Percentiles rank a stretch among this genome's conserved stretches.
Conservation (phyloP, 495 filamentous ascomycete genomes). For the Penicillium pancosmium region DNA sequence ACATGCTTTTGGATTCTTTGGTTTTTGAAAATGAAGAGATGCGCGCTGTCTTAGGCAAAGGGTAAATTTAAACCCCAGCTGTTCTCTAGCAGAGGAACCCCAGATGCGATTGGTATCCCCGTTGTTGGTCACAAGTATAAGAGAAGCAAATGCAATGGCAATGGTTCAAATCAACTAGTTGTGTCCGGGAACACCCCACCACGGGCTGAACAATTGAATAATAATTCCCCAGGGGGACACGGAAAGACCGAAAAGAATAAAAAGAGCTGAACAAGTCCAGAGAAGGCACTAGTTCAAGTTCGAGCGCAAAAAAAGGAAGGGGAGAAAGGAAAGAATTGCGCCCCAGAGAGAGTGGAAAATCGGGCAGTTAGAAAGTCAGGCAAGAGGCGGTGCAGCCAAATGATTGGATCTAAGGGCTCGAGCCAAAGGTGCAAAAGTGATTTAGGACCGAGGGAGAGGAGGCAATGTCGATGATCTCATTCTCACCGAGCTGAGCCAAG, state of each 20-base stretch:
- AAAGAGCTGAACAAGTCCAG: constrained; percentile 7
- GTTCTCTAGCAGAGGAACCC: no score
- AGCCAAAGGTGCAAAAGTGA: constrained; percentile 9
- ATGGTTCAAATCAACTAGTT: not conserved
- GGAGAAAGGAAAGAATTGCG: constrained; percentile 15
- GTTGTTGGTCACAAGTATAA: not conserved
- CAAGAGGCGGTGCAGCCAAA: constrained; percentile 20
- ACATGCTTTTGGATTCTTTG: constrained; percentile 27
- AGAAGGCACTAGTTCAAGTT: constrained; percentile 9
- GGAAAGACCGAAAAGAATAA: constrained; percentile 7
- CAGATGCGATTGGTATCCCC: not conserved
- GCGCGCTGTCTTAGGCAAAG: no score
- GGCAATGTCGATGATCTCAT: constrained; percentile 30
- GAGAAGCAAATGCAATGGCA: not conserved
- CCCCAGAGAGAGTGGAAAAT: constrained; percentile 16
- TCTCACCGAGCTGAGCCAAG: constrained; percentile 26
- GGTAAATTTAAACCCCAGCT: no score
- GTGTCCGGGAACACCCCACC: not conserved
- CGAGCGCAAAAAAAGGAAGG: constrained; percentile 14
- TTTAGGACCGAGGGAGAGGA: constrained; percentile 23
- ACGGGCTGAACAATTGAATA: constrained; percentile 7
- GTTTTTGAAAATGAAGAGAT: not conserved
- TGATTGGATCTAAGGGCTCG: constrained; percentile 22
- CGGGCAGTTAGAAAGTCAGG: constrained; percentile 21
- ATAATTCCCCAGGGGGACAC: not conserved